Evolutionary conservation across 257 asterid species (phyloP), one percentile per base, ranked within the genome.

Genomic region (Salvia splendens): DNA sequence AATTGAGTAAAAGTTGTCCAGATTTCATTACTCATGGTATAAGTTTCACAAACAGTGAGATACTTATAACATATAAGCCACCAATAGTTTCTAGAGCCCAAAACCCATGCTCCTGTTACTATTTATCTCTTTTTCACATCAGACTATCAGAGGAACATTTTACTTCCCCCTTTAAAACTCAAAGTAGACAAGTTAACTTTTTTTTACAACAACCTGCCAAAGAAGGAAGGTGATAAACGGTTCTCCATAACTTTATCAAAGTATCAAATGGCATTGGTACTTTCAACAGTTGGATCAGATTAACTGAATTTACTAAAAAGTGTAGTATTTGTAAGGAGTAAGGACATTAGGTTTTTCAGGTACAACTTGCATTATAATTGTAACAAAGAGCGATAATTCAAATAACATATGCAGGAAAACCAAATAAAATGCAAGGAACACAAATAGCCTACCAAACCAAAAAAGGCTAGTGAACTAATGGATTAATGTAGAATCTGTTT

Each of bases 371-470:
- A n/a, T 41, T 64, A n/a, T 7, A 64, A 64, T 64, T 42, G 12
- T 40, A 58, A 65, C 46, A 47, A 52, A 62, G 40, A n/a, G n/a
- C 24, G 36, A n/a, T 57, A 33, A 8, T 12, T 54, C 33, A 75
- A 12, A 11, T 56, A 49, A 41, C 20, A 45, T 45, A 51, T 33
- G 47, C 63, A 50, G 15, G 6, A 58, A 38, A 30, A 38, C 6
- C 8, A 5, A 38, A 38, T 5, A 38, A 38, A 38, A 38, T 5
- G 8, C 52, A 33, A 65, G 62, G 53, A 74, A 24, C 12, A 7
- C 64, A 9, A 56, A 36, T 41, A 45, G 47, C 24, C 54, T 10
- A 41, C 28, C 42, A 43, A 64, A 42, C 70, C 17, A 4, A 11
- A 59, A 61, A 70, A 12, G 42, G 16, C 41, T 33, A 35, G 32